Base-by-base conservation (phyloP, 2,329 filamentous ascomycete genomes). In the Fusarium staphyleae region DNA sequence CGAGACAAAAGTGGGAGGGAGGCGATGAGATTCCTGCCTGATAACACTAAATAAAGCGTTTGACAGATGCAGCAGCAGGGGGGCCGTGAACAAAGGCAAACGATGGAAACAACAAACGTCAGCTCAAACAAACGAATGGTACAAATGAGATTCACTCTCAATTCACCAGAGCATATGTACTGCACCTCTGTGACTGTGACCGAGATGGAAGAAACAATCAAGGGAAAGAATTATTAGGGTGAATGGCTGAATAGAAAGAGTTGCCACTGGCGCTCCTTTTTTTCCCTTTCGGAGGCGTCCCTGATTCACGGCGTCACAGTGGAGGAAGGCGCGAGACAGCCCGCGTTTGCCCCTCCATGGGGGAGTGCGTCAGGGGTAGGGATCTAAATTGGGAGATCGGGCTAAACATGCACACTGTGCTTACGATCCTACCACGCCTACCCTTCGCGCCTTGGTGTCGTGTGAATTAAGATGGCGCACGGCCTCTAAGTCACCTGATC, bases 271-370 rank as follows among this genome's bases (percentile, higher is more conserved):
- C 22, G 22, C 57, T 65, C 60, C 60, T 61, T 66, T 62, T 62
- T 34, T 50, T 49, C 22, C 36, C 44, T 55, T 40, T 24, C 30
- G 41, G 49, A 46, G 50, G 22, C 22, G 22, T 24, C 22, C 22
- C 68, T 55, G 60, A 62, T 65, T 64, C 70, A 74, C 72, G 69
- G 58, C 69, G 66, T 67, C 63, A 57, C 52, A 57, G 52, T 63
- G 57, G 22, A 24, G 22, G 22, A 24, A 5, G 22, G 22, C 22
- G 22, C 22, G 22, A 24, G 22, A 5, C 22, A 5, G 22, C 22
- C 22, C 22, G 22, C 22, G 22, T 24, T 24, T 24, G 22, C 22
- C 22, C 22, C 22, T 24, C 22, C 7, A 24, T 8, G 22, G 22
- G 22, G 5, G 4, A 24, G 22, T 24, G 22, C 22, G 22, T 13